phyloP scores from a whole-genome alignment of 2,329 filamentous ascomycete genomes.

The Alternaria dauci region DNA sequence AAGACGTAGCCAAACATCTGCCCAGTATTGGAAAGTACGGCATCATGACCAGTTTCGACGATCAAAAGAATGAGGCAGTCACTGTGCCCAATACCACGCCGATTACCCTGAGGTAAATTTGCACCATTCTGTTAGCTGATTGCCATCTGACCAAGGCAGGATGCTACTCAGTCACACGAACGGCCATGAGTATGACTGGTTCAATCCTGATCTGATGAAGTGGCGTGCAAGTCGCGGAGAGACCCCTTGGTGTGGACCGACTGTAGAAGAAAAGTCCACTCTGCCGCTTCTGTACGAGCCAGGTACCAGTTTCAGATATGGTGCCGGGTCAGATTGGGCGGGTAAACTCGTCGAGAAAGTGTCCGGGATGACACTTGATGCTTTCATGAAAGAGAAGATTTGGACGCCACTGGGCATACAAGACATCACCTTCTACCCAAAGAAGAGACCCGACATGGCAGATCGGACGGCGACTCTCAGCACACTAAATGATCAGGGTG shows the following conservation, averaged over 20 bases:
- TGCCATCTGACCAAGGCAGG: neutral
- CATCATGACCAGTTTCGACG: constrained; percentile 29
- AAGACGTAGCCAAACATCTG: constrained; percentile 22
- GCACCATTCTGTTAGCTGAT: neutral
- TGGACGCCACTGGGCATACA: constrained; percentile 56
- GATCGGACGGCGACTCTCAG: constrained; percentile 38
- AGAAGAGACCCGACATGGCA: constrained; percentile 28
- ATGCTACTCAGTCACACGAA: constrained; percentile 59
- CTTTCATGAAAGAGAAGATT: constrained; percentile 42
- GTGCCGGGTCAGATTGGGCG: constrained; percentile 56
- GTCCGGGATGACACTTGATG: constrained; percentile 50
- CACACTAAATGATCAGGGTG: constrained; percentile 23
- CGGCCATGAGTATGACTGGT: constrained; percentile 57
- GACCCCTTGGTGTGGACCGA: constrained; percentile 57
- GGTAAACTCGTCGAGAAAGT: constrained; percentile 55
- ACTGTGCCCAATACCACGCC: constrained; percentile 44
- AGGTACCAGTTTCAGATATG: constrained; percentile 66
- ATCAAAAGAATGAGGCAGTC: constrained; percentile 25
- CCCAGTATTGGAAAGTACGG: constrained; percentile 49
- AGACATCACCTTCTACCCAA: constrained; percentile 64
- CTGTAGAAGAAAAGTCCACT: constrained; percentile 56
- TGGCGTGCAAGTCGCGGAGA: constrained; percentile 36
- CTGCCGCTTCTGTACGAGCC: constrained; percentile 68
- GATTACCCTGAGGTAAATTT: constrained; percentile 53
- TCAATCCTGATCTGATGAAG: constrained; percentile 53